Base-by-base conservation (phyloP, 2,329 filamentous ascomycete species). In the Pestalotiopsis sp. region DNA sequence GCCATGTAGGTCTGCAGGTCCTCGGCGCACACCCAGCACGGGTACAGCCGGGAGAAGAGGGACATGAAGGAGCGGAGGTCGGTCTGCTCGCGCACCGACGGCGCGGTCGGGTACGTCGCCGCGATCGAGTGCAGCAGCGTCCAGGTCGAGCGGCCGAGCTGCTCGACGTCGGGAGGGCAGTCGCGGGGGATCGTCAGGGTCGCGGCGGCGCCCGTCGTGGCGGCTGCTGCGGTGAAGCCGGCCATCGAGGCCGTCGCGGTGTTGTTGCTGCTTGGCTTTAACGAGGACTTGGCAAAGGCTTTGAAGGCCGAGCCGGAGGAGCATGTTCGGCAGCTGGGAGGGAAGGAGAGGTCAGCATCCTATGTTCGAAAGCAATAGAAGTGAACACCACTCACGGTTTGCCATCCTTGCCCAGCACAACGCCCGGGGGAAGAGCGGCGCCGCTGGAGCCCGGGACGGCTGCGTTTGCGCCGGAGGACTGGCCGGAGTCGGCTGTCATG, bases 21-120 rank as follows among this genome's bases (percentile, higher is more conserved):
- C 70, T 95, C 92, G 41, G 95, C 96, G 80, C 96, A 99, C 3
- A 92, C 88, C 94, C 95, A 97, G 84, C 96, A 99, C 3, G 96
- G 96, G 77, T 99, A 99, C 23, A 98, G 82, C 73, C 92, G 92
- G 31, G 93, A 91, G 79, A 99, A 97, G 2, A 94, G 85, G 27
- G 84, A 83, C 74, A 99, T 86, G 82, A 99, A 98, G 65, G 88
- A 86, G 68, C 86, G 85, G 74, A 97, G 91, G 74, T 98, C 92
- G 38, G 83, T 82, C 78, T 98, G 94, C 74, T 97, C 89, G 11
- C 84, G 80, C 0, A 84, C 79, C 0, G 91, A 88, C 0, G 96
- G 94, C 7, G 78, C 81, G 7, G 87, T 84, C 1, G 96, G 96
- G 79, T 98, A 99, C 14, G 89, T 89, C 0, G 95, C 96, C 14